These are phyloP conservation scores for Houttuynia cordata DNA, from an alignment of 164 flowering plant genomes.

Conservation along the genomic window DNA sequence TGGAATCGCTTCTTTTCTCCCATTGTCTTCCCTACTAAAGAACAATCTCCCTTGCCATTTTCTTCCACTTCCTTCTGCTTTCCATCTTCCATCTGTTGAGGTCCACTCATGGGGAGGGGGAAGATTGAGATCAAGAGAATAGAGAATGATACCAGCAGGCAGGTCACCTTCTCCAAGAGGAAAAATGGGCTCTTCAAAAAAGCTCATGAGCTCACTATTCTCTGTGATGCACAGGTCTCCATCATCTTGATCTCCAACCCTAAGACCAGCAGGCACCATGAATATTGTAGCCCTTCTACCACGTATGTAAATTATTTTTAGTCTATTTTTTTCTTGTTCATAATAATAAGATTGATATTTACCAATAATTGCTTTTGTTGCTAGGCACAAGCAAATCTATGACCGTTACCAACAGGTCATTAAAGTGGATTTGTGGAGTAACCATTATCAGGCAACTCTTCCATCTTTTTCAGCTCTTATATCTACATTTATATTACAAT, in stretches of 20 bases:
- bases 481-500: no score
- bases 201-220: constrained; percentile 56
- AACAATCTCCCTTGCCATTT: neutral
- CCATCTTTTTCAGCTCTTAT: neutral
- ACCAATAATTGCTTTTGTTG: neutral
- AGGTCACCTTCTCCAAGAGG: constrained; percentile 64
- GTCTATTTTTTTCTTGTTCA: neutral
- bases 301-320: constrained; percentile 20
- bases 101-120: constrained; percentile 45
- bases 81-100: no score
- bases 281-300: constrained; percentile 39
- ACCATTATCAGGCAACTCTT: constrained; percentile 46
- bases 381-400: constrained; percentile 43
- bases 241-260: constrained; percentile 47
- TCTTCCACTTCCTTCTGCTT: no score
- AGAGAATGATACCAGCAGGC: constrained; percentile 58
- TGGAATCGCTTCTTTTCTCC: neutral
- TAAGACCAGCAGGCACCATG: constrained; percentile 28
- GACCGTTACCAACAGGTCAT: constrained; percentile 46
- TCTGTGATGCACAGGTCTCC: constrained; percentile 64
- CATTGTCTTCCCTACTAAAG: neutral
- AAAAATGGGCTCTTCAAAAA: constrained; percentile 61
- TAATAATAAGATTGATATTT: neutral
- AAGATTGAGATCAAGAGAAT: constrained; percentile 63
- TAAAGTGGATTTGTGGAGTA: constrained; percentile 44